Base-by-base conservation (phyloP, 2,329 filamentous ascomycete species). In the Escovopsis sp. region DNA sequence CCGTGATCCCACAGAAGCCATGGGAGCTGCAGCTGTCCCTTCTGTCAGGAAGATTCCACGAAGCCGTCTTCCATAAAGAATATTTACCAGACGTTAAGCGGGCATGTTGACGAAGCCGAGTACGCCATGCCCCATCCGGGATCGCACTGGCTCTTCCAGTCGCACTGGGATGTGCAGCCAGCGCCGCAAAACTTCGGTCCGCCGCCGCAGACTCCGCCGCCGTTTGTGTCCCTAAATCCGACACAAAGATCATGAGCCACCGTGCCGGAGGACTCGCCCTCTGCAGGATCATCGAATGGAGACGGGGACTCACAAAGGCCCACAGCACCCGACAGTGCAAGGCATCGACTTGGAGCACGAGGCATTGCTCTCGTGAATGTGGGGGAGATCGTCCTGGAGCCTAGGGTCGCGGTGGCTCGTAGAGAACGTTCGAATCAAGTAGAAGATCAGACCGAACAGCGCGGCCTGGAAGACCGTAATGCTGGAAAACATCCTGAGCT, bases 81-180 rank as follows among this genome's bases (percentile, higher is more conserved):
- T 3, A 15, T 15, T 8, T 35, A 35, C 33, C 61, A 64, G 7
- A 62, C 60, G 41, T 64, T 61, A 20, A 64, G 52, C 4, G 60
- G 59, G 42, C 60, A 63, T 10, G 48, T 51, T 11, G 40, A 24
- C 2, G 46, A 39, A 29, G 47, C 37, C 13, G 48, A 51, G 45
- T 48, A 58, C 37, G 54, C 27, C 6, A 37, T 31, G 0, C 57
- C 57, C 52, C 55, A 57, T 27, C 56, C 57, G 5, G 53, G 53
- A 44, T 58, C 52, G 42, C 58, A 60, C 39, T 56, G 47, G 32
- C 43, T 47, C 41, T 55, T 57, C 12, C 46, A 42, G 12, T 52
- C 36, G 36, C 57, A 60, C 7, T 36, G 40, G 5, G 44, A 47
- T 13, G 46, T 43, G 39, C 48, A 54, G 12, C 27, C 47, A 2